phyloP scores from a whole-genome alignment of 2,329 filamentous ascomycete species.

The Aspergillus oerlinghausenensis region DNA sequence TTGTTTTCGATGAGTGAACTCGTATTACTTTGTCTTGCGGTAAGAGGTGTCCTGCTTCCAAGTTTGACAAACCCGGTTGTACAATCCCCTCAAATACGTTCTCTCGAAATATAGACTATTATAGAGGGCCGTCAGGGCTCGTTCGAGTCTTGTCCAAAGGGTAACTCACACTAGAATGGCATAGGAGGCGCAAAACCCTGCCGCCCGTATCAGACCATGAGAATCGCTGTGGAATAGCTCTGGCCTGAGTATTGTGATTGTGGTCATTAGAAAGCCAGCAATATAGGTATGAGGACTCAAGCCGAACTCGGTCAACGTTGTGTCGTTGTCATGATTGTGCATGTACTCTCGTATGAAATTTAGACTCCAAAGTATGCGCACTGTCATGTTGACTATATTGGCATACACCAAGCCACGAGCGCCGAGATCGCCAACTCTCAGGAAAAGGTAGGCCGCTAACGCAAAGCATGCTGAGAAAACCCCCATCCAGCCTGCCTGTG shows the following conservation, averaged over 20 bases:
- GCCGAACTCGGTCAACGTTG: slow-evolving; percentile 41
- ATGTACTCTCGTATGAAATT: slow-evolving; percentile 68
- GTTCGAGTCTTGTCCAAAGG: neutral
- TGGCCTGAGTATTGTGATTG: slow-evolving; percentile 34
- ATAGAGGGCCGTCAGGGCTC: slow-evolving; percentile 17
- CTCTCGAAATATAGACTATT: slow-evolving; percentile 35
- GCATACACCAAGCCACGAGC: slow-evolving; percentile 78
- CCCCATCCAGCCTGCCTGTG: slow-evolving; percentile 79
- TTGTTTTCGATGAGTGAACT: slow-evolving; percentile 68
- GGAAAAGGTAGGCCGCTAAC: slow-evolving; percentile 66
- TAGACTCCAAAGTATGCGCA: slow-evolving; percentile 77
- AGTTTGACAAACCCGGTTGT: slow-evolving; percentile 17
- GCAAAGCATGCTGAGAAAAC: slow-evolving; percentile 74
- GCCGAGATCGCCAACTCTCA: slow-evolving; percentile 65
- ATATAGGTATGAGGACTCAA: slow-evolving; percentile 44
- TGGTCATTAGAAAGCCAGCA: slow-evolving; percentile 43
- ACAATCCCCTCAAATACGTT: slow-evolving; percentile 25
- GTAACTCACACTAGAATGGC: slow-evolving; percentile 57
- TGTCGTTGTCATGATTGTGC: slow-evolving; percentile 36
- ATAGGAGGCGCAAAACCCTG: slow-evolving; percentile 49
- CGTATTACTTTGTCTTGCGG: slow-evolving; percentile 17
- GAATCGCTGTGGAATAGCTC: slow-evolving; percentile 9
- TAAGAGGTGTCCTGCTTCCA: slow-evolving; percentile 13
- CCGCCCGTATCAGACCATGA: slow-evolving; percentile 43
- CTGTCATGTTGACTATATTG: slow-evolving; percentile 84